Conservation (phyloP, 2,329 filamentous ascomycete species). For the Talaromyces sp. region DNA sequence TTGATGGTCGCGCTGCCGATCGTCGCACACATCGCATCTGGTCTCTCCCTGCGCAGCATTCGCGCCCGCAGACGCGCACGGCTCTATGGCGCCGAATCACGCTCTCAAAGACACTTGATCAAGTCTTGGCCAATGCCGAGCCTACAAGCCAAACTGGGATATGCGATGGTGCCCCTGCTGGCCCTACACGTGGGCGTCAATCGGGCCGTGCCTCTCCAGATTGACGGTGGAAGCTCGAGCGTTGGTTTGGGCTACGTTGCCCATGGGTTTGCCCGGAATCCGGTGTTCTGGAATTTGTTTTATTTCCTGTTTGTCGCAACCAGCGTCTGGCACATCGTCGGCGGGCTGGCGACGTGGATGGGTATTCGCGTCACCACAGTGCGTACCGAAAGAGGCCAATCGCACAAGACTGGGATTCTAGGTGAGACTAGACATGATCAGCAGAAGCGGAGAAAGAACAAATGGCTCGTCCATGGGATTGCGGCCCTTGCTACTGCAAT, state of each 20-base stretch:
- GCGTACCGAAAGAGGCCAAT: slow-evolving; percentile 20
- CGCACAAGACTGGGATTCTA: slow-evolving; percentile 26
- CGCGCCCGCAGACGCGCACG: slow-evolving; percentile 65
- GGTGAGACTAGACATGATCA: slow-evolving; percentile 48
- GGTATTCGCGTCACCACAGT: slow-evolving; percentile 44
- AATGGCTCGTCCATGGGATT: slow-evolving; percentile 66
- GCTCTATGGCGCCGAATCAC: slow-evolving; percentile 68
- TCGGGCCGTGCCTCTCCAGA: slow-evolving; percentile 65
- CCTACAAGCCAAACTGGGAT: slow-evolving; percentile 68
- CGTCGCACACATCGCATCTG: slow-evolving; percentile 68
- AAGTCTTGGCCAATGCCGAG: slow-evolving; percentile 65
- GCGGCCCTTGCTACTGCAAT: slow-evolving; percentile 53
- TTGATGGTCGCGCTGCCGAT: slow-evolving; percentile 72
- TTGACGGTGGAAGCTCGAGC: slow-evolving; percentile 81
- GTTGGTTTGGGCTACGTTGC: slow-evolving; percentile 77
- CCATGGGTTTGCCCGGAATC: slow-evolving; percentile 75
- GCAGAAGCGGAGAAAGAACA: slow-evolving; percentile 55
- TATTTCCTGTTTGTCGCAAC: slow-evolving; percentile 64
- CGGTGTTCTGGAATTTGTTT: slow-evolving; percentile 59
- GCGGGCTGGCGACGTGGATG: slow-evolving; percentile 81
- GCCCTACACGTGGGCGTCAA: slow-evolving; percentile 70
- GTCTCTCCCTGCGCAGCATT: slow-evolving; percentile 70
- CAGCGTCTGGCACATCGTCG: slow-evolving; percentile 72
- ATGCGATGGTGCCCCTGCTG: slow-evolving; percentile 60
- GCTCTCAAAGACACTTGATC: slow-evolving; percentile 40